A percentile compares a stretch with the other conserved stretches of the same genome.
Conservation (phyloP, 2,329 filamentous ascomycete species). For the Talaromyces funiculosus region DNA sequence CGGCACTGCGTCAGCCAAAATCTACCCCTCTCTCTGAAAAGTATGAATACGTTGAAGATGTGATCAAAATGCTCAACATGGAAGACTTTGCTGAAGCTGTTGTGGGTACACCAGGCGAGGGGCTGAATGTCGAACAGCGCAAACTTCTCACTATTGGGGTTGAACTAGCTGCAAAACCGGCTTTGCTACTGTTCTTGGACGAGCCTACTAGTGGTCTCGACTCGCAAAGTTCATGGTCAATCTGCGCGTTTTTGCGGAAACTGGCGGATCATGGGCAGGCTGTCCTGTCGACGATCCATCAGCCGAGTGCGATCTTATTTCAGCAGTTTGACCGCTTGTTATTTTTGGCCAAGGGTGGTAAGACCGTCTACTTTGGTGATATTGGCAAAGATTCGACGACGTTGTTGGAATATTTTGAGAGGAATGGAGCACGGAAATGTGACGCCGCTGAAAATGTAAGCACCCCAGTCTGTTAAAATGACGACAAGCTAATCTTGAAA, state of each 20-base stretch:
- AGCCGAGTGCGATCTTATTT: conserved; percentile 86
- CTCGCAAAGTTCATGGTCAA: conserved; percentile 85
- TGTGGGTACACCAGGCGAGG: conserved; percentile 81
- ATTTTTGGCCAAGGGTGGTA: conserved; percentile 59
- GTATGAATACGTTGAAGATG: conserved; percentile 73
- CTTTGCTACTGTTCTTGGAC: conserved; percentile 80
- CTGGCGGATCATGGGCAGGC: conserved; percentile 81
- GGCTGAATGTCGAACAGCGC: conserved; percentile 55
- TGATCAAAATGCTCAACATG: conserved; percentile 82
- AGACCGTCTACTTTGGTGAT: conserved; percentile 62
- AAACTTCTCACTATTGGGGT: conserved; percentile 84
- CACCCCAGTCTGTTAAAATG: not conserved
- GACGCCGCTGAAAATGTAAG: conserved; percentile 53
- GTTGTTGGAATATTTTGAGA: conserved; percentile 59
- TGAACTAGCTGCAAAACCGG: conserved; percentile 83
- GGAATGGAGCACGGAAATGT: conserved; percentile 55
- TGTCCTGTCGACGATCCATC: conserved; percentile 88
- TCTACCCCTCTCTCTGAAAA: conserved; percentile 68
- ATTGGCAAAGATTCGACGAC: conserved; percentile 54
- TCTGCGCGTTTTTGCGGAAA: conserved; percentile 76
- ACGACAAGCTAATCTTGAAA: conserved; percentile 20
- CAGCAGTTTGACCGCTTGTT: conserved; percentile 66
- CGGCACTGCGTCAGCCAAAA: conserved; percentile 73
- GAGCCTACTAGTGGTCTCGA: conserved; percentile 91
- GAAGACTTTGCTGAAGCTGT: conserved; percentile 80